These are phyloP conservation scores for Cladobotryum mycophilum DNA, from an alignment of 2,329 filamentous ascomycete species.

Conservation along the genomic window DNA sequence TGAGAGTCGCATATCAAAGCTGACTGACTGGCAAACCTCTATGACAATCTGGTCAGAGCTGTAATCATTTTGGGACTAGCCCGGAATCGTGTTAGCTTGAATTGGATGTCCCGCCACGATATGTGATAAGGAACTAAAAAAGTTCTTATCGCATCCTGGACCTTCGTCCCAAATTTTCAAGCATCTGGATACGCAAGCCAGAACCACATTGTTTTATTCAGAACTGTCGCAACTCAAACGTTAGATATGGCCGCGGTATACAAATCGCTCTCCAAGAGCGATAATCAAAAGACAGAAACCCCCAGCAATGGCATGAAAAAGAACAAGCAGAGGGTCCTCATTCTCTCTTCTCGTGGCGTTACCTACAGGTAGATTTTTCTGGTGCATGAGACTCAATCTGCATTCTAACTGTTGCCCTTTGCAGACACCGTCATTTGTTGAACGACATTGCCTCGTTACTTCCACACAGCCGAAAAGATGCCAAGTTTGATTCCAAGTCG, in stretches of 20 bases:
- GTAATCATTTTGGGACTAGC: too few species aligned
- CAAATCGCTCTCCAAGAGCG: conserved; percentile 63
- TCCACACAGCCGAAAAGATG: conserved; percentile 88
- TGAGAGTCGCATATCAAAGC: too few species aligned
- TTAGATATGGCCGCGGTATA: conserved; percentile 60
- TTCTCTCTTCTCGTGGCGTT: conserved; percentile 87
- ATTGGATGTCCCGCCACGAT: background rate
- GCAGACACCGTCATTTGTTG: conserved; percentile 84
- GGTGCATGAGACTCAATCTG: background rate
- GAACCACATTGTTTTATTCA: too few species aligned
- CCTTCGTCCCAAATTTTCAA: background rate
- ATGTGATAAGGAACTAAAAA: conserved; percentile 8
- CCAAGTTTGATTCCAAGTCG: conserved; percentile 94
- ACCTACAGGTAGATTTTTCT: conserved; percentile 62
- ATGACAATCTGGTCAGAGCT: too few species aligned
- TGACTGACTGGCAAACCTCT: too few species aligned
- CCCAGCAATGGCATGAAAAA: conserved; percentile 47
- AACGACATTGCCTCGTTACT: conserved; percentile 84
- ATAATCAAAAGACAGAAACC: conserved; percentile 42
- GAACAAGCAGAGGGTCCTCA: conserved; percentile 73
- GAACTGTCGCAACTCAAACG: background rate
- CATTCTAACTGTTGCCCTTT: background rate
- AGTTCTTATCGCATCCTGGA: too few species aligned
- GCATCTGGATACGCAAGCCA: background rate
- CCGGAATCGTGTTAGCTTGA: too few species aligned